Conservation (phyloP, 2,329 filamentous ascomycete species). For the Acephala macrosclerotiorum region DNA sequence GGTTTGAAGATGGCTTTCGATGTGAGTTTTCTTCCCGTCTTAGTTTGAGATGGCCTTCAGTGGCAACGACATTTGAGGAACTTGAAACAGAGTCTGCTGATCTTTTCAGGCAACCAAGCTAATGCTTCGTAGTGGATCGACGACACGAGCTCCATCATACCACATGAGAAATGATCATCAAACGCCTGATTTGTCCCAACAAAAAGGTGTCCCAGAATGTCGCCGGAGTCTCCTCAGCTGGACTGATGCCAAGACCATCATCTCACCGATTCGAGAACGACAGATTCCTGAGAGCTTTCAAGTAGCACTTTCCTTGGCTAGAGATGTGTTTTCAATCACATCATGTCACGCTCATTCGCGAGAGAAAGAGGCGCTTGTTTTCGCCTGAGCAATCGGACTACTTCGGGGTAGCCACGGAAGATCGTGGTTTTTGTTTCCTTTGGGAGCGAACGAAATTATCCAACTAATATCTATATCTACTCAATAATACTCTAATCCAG, state of each 20-base stretch:
- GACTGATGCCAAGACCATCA: not conserved
- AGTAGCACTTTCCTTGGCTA: not conserved
- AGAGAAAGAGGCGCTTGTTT: not conserved
- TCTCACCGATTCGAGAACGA: not conserved
- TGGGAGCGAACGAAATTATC: not conserved
- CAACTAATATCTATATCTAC: not conserved
- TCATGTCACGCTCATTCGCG: not conserved
- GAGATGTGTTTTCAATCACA: not conserved
- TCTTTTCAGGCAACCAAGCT: not conserved
- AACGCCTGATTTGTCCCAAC: not conserved
- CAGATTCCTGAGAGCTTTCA: not conserved
- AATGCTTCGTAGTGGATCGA: not conserved
- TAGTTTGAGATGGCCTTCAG: not conserved
- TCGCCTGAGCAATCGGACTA: not conserved
- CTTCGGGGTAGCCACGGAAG: not conserved
- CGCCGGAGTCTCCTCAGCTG: not conserved
- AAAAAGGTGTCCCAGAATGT: not conserved
- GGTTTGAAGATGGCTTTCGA: constrained; percentile 36
- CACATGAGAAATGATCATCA: constrained; percentile 3
- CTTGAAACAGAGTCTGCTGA: not conserved
- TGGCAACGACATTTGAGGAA: not conserved
- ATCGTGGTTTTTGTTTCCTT: not conserved
- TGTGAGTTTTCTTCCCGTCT: constrained; percentile 2
- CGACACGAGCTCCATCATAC: constrained; percentile 4
- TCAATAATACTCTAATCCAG: not conserved